Evolutionary conservation across 352 stramenopile genomes (phyloP), one percentile per base, ranked within the genome.

Genomic region (Peronospora tabacina): DNA sequence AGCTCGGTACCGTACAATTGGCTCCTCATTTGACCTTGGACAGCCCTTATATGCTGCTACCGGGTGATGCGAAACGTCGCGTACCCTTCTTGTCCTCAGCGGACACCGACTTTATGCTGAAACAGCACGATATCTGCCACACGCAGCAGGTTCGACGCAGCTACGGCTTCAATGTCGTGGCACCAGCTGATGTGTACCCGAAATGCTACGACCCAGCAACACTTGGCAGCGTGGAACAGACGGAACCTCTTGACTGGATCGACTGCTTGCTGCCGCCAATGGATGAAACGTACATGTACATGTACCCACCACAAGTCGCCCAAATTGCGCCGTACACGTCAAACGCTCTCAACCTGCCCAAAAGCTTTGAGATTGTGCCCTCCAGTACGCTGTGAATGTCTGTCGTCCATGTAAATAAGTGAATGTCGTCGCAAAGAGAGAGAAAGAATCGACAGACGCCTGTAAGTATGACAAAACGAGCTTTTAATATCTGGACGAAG

Each of bases 191-290:
- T 28, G 8, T 29, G 7, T 59, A 44, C 49, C 20, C 48, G 22
- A 57, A 47, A 33, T 41, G 48, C 32, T 49, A 60, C 45, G 46
- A 61, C n/a, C 1, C 38, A 29, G 28, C 38, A 13, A 5, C 15
- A 36, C 36, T 24, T 41, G 34, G 13, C 36, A 49, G 22, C 41
- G 29, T 20, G 15, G 61, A 32, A 12, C 28, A 62, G 19, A 44
- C 41, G 5, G 70, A 78, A 49, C 54, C 70, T 19, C 44, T 82
- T 39, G 71, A 82, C 55, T 82, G 71, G 71, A 78, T 82, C 41
- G 71, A 79, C 53, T 78, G 68, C 36, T 36, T 79, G 22, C 51
- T 82, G 32, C 71, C 71, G 17, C 58, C 66, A 6, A 44, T 52
- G 9, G 70, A 81, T 29, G 65, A 73, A 13, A 41, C 47, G 15